A percentile compares a stretch with the other conserved stretches of the same genome.
These are phyloP conservation scores for Lachancea lanzarotensis DNA, from an alignment of 805 yeast species.

Conservation along the genomic window DNA sequence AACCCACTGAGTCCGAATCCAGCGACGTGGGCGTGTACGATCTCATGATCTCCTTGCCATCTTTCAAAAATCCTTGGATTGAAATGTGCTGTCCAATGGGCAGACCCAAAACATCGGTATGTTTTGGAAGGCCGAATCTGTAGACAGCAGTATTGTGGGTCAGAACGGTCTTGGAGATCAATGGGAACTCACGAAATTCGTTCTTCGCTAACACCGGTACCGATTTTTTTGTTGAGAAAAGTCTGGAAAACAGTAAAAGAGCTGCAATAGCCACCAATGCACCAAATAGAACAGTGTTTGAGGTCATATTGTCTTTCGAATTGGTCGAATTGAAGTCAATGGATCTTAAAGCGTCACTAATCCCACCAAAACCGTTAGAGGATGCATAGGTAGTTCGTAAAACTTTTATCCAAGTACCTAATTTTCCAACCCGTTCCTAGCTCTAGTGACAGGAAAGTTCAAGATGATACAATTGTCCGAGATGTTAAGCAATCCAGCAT, in stretches of 20 bases:
- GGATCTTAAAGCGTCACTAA: background rate
- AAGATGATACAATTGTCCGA: background rate
- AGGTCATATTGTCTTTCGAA: background rate
- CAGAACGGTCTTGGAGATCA: constrained; percentile 67
- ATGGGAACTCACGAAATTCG: constrained; percentile 69
- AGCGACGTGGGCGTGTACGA: constrained; percentile 87
- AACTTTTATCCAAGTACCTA: background rate
- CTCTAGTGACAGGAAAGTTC: background rate
- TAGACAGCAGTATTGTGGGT: constrained; percentile 78
- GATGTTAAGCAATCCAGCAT: too few relatives aligned
- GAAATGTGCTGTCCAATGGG: constrained; percentile 94
- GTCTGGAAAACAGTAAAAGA: constrained; percentile 1
- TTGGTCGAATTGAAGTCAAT: background rate
- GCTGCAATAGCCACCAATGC: constrained; percentile 15
- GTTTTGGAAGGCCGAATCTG: constrained; percentile 74
- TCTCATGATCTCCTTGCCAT: constrained; percentile 74
- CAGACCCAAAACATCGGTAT: constrained; percentile 70
- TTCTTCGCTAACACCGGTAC: constrained; percentile 54
- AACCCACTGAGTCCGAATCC: constrained; percentile 66
- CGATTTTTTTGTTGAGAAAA: constrained; percentile 24
- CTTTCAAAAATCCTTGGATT: constrained; percentile 57
- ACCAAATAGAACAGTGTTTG: constrained; percentile 3
- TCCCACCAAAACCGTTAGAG: background rate
- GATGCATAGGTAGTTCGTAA: background rate
- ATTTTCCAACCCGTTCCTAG: background rate